These are phyloP conservation scores for Colletotrichum coccodes DNA, from an alignment of 2,329 filamentous ascomycete genomes.

Conservation along the genomic window DNA sequence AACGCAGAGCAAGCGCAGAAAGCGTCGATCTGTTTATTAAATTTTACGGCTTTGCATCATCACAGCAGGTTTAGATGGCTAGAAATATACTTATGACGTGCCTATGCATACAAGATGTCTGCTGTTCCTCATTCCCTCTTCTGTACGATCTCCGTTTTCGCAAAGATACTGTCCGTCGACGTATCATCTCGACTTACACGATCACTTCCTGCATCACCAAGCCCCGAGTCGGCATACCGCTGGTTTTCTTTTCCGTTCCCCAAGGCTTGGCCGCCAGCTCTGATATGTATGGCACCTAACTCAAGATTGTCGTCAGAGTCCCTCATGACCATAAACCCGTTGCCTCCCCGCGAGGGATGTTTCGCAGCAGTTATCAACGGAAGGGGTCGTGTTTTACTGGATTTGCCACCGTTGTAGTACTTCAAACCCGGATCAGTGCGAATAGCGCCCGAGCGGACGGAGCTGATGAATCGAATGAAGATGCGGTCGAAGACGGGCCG, in stretches of 20 bases:
- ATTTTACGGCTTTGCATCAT: neutral
- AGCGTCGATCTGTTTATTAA: neutral
- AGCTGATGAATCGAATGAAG: conserved; percentile 35
- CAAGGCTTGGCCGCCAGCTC: neutral
- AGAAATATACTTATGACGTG: neutral
- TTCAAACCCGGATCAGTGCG: neutral
- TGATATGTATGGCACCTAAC: neutral
- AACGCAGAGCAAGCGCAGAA: conserved; percentile 38
- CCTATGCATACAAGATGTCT: neutral
- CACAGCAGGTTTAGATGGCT: neutral
- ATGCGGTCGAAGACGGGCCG: conserved; percentile 38
- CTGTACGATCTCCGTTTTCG: conserved; percentile 7
- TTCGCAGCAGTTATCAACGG: conserved; percentile 10
- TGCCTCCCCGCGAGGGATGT: conserved; percentile 2
- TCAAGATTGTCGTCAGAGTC: conserved; percentile 34
- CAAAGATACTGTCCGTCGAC: conserved; percentile 6
- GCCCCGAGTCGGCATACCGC: neutral
- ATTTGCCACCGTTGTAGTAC: conserved; percentile 2
- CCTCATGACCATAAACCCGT: conserved; percentile 29
- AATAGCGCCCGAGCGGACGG: conserved; percentile 4
- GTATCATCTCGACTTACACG: neutral
- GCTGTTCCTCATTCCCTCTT: neutral
- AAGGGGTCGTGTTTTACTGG: neutral
- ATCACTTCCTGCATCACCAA: neutral
- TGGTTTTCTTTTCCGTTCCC: neutral